Conservation (phyloP, 2,329 filamentous ascomycete genomes). For the Fusarium aywerte region DNA sequence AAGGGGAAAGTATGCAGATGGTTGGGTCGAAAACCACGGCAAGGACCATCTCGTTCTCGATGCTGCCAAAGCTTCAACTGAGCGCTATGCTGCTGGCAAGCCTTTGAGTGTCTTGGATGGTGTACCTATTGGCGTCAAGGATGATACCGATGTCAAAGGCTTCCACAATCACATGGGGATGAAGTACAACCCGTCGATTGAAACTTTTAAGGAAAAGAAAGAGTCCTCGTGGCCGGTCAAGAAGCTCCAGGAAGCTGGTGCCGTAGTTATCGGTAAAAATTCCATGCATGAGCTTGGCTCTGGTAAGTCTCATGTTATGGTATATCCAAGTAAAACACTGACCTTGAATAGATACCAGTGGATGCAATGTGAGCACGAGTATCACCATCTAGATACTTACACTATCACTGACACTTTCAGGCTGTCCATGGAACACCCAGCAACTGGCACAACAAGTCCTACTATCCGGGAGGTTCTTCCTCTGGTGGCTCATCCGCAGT, state of each 20-base stretch:
- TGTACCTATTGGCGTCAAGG: slow-evolving; percentile 85
- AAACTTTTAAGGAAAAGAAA: slow-evolving; percentile 61
- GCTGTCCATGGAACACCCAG: slow-evolving; percentile 76
- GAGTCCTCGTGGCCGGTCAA: slow-evolving; percentile 76
- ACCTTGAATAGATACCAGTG: slow-evolving; percentile 71
- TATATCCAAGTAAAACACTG: slow-evolving; percentile 15
- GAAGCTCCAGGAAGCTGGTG: slow-evolving; percentile 78
- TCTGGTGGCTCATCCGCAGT: slow-evolving; percentile 80
- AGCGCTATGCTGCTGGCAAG: slow-evolving; percentile 74
- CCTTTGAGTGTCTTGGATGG: slow-evolving; percentile 79
- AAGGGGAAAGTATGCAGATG: slow-evolving; percentile 71
- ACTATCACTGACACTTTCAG: slow-evolving; percentile 55
- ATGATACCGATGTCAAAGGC: slow-evolving; percentile 78
- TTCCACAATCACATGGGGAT: slow-evolving; percentile 76
- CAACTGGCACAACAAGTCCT: slow-evolving; percentile 80
- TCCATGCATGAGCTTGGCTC: slow-evolving; percentile 85
- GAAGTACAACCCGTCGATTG: slow-evolving; percentile 64
- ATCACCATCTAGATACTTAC: not conserved
- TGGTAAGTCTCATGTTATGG: slow-evolving; percentile 56
- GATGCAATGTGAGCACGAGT: slow-evolving; percentile 71
- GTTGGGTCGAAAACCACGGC: slow-evolving; percentile 75
- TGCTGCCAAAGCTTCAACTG: slow-evolving; percentile 78
- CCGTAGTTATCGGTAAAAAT: slow-evolving; percentile 78
- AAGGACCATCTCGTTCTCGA: slow-evolving; percentile 67
- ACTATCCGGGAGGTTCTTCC: slow-evolving; percentile 85